Evolutionary conservation across 192 early-diverging fungal species (phyloP).

Genomic region (Chytriomyces confervae): DNA sequence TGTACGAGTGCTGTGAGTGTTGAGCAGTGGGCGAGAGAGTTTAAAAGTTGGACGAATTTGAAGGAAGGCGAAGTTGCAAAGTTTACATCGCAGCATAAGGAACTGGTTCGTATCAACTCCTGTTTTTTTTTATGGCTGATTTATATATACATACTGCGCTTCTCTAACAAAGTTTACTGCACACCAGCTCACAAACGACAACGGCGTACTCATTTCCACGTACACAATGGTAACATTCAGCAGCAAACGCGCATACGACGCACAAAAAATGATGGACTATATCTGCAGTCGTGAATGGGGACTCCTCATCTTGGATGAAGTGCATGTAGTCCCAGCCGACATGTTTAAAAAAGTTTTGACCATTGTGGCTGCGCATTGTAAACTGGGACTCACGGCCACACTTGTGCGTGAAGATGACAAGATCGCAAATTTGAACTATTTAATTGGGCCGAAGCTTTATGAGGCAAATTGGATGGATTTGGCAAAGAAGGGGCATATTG

Average conservation of each 20-base stretch:
- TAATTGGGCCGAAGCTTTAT: constrained; percentile 99
- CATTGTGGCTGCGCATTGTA: constrained; percentile 88
- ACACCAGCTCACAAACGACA: constrained; percentile 75
- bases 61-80: constrained; percentile 90
- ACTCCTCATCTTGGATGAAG: constrained; percentile 95
- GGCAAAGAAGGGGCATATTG: constrained; percentile 95
- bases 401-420: constrained; percentile 98
- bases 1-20: constrained; percentile 93
- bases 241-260: constrained; percentile 91
- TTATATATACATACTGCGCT: neutral
- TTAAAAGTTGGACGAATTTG: constrained; percentile 92
- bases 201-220: constrained; percentile 95
- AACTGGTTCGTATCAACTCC: constrained; percentile 51
- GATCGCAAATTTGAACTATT: constrained; percentile 94
- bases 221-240: constrained; percentile 96
- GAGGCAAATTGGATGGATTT: constrained; percentile 99
- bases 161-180: no score
- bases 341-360: constrained; percentile 93
- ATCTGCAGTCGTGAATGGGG: constrained; percentile 94
- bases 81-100: constrained; percentile 93
- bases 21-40: constrained; percentile 98
- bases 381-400: constrained; percentile 87
- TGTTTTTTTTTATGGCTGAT: constrained; percentile 4
- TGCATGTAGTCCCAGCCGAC: constrained; percentile 97
- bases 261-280: constrained; percentile 96